These are phyloP conservation scores for Gyromitra esculenta DNA, from an alignment of 2,329 filamentous ascomycete genomes.

Conservation along the genomic window DNA sequence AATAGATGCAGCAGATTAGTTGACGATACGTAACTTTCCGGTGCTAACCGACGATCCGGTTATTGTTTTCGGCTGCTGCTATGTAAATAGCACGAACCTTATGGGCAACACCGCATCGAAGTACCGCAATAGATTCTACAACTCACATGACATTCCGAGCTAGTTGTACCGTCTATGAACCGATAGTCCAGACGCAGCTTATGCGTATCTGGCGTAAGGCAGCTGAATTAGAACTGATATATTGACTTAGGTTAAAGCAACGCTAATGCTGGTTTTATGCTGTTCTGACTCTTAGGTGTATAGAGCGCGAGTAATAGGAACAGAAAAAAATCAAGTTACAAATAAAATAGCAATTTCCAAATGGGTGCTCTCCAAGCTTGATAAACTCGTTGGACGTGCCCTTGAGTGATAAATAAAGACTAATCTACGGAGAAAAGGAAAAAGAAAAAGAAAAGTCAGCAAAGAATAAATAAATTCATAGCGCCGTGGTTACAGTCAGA, in stretches of 20 bases:
- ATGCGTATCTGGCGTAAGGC: neutral
- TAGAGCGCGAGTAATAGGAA: slow-evolving; percentile 12
- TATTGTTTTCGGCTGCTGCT: slow-evolving; percentile 15
- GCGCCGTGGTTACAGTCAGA: slow-evolving; percentile 84
- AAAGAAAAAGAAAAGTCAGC: slow-evolving; percentile 1
- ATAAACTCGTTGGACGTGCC: neutral
- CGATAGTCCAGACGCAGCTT: slow-evolving; percentile 10
- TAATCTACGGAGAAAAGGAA: neutral
- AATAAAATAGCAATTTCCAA: slow-evolving; percentile 8
- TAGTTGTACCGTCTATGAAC: slow-evolving; percentile 17
- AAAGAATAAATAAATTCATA: slow-evolving; percentile 39
- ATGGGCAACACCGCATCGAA: slow-evolving; percentile 31
- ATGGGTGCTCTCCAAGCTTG: slow-evolving; percentile 7
- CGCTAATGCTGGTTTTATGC: slow-evolving; percentile 34
- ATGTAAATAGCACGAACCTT: slow-evolving; percentile 19
- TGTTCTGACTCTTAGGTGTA: neutral
- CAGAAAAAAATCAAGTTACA: slow-evolving; percentile 14
- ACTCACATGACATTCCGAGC: slow-evolving; percentile 22
- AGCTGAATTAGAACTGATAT: slow-evolving; percentile 18
- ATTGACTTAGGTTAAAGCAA: slow-evolving; percentile 13
- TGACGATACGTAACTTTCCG: slow-evolving; percentile 42
- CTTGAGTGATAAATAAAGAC: slow-evolving; percentile 14
- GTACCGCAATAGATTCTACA: slow-evolving; percentile 17
- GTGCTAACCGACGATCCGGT: slow-evolving; percentile 40
- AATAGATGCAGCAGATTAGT: neutral